Base-by-base conservation (phyloP, 2,329 filamentous ascomycete genomes). In the Penicillium palitans region DNA sequence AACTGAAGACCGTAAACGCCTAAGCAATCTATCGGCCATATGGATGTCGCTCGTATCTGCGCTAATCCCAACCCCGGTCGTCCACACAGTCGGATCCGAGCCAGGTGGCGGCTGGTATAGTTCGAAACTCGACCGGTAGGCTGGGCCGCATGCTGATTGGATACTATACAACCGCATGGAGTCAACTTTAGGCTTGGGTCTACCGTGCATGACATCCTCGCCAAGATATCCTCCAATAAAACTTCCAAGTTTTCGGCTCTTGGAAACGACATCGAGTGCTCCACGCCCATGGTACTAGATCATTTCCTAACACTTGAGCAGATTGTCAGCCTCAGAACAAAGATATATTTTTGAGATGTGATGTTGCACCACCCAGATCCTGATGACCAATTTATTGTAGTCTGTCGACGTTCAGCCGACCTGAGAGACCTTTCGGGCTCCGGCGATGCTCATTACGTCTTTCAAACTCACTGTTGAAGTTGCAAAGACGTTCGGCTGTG, bases 201-300 rank as follows among this genome's bases (percentile, higher is more conserved):
- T 68, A 46, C 76, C 80, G 58, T 75, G 79, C 17, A 69, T 73
- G 0, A 74, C 73, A 57, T 81, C 76, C 51, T 81, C 78, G 56
- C 80, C 78, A 0, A 70, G 58, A 27, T 80, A 74, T 60, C 80
- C 78, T 19, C 78, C 77, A 37, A 80, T 77, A 0, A 81, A 64
- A 1, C 81, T 55, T 4, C 68, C 72, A 45, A 76, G 69, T 0
- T 66, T 57, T 15, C 77, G 66, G 4, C 54, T 57, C 27, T 68
- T 72, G 55, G 80, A 79, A 31, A 75, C 69, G 2, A 66, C 58
- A 0, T 78, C 74, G 48, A 80, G 79, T 0, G 55, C 61, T 0
- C 73, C 72, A 44, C 69, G 70, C 31, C 70, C 68, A 13, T 78
- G 66, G 21, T 79, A 79, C 0, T 75, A 67, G 1, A 75, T 70